These are phyloP conservation scores for Telopea speciosissima DNA, from an alignment of 177 flowering plant genomes.

Conservation along the genomic window DNA sequence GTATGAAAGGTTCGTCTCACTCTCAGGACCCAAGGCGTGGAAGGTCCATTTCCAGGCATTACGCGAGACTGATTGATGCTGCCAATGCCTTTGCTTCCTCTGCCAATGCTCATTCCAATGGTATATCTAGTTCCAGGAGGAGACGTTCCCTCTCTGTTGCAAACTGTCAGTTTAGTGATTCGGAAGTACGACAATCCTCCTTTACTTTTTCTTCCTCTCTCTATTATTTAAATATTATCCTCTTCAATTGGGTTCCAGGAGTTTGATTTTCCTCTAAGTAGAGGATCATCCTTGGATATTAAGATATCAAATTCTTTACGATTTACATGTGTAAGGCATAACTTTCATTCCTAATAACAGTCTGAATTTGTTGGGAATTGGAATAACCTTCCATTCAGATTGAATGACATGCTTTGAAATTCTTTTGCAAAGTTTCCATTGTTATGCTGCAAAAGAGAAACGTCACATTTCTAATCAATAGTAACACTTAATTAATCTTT, in stretches of 20 bases:
- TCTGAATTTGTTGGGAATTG: not conserved
- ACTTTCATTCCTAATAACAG: not conserved
- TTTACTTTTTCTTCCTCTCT: not conserved
- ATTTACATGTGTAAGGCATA: not conserved
- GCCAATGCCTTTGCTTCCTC: slow-evolving; percentile 19
- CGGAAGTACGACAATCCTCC: slow-evolving; percentile 54
- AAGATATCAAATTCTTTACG: not conserved
- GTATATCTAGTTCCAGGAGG: slow-evolving; percentile 41
- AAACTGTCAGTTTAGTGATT: slow-evolving; percentile 57
- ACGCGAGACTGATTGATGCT: slow-evolving; percentile 17
- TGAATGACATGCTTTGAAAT: not conserved
- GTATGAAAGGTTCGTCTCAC: slow-evolving; percentile 22
- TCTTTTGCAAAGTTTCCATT: not conserved
- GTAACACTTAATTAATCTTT: no score
- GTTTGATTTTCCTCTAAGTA: not conserved
- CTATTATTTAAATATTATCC: no score
- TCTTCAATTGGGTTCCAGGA: not conserved
- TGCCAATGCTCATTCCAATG: slow-evolving; percentile 23
- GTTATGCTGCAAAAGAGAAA: no score
- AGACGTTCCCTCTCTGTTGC: slow-evolving; percentile 75
- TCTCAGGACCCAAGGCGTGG: slow-evolving; percentile 43
- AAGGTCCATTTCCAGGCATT: slow-evolving; percentile 75
- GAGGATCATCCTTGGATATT: not conserved
- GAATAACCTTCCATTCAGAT: not conserved
- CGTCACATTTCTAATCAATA: not conserved